Percentiles rank a stretch among this genome's conserved stretches.
Evolutionary conservation across 2,329 filamentous ascomycete genomes (phyloP).

Genomic region (Penicillium nordicum): DNA sequence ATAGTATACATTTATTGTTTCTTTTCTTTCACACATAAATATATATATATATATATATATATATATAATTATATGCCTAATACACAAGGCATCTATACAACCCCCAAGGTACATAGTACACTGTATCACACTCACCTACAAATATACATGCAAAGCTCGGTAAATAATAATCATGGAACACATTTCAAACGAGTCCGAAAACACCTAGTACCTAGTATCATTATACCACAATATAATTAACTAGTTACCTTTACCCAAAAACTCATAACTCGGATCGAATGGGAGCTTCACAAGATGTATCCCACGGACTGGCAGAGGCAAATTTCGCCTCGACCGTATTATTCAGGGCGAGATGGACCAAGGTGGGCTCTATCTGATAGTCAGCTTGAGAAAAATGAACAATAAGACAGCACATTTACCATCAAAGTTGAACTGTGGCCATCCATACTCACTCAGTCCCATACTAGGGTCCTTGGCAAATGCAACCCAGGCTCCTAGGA

Average conservation of each 20-base stretch:
- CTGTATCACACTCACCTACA: not conserved
- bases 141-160: not conserved
- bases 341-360: constrained; percentile 1
- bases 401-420: not conserved
- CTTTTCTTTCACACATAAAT: not conserved
- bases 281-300: not conserved
- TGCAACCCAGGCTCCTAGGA: constrained; percentile 4
- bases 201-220: not conserved
- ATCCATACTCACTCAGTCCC: constrained; percentile 3
- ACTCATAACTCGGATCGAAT: not conserved
- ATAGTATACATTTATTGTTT: no score
- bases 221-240: not conserved
- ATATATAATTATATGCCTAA: not conserved
- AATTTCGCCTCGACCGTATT: not conserved
- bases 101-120: not conserved
- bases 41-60: no score
- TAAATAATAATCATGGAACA: not conserved
- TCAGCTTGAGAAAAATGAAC: not conserved
- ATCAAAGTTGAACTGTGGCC: constrained; percentile 2
- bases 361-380: not conserved
- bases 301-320: not conserved
- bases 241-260: not conserved
- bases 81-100: not conserved
- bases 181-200: not conserved
- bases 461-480: constrained; percentile 7